phyloP scores from a whole-genome alignment of 352 stramenopile species.

The Globisporangium yorkense region DNA sequence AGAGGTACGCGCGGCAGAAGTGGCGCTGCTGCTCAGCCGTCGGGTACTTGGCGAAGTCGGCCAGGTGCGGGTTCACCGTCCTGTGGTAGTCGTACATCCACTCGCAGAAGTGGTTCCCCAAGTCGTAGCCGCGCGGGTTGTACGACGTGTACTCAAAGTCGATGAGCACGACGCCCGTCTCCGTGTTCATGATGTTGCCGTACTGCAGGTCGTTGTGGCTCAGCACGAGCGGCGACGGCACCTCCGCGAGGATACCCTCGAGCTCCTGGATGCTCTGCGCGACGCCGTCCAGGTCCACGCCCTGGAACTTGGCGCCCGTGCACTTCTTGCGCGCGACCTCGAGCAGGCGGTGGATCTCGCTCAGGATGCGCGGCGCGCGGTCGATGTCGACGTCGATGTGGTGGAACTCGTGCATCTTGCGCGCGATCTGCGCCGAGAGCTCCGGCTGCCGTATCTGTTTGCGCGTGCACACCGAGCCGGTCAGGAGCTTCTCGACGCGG shows the following conservation, averaged over 20 bases:
- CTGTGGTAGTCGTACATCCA: constrained; percentile 84
- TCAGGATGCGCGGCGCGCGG: constrained; percentile 40
- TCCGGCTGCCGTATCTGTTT: constrained; percentile 64
- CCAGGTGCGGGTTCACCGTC: constrained; percentile 70
- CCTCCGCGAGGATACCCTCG: constrained; percentile 37
- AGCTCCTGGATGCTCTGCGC: constrained; percentile 45
- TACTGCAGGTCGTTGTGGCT: constrained; percentile 93
- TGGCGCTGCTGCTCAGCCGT: constrained; percentile 50
- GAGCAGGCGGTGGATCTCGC: constrained; percentile 51
- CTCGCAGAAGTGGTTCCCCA: constrained; percentile 92
- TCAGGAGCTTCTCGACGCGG: constrained; percentile 67
- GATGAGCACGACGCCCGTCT: constrained; percentile 77
- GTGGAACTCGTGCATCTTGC: constrained; percentile 70
- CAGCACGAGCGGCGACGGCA: constrained; percentile 75
- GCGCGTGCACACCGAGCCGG: constrained; percentile 56
- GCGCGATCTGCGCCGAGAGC: constrained; percentile 43
- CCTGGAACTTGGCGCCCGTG: constrained; percentile 32
- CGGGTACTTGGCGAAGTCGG: constrained; percentile 73
- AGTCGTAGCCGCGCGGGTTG: constrained; percentile 87
- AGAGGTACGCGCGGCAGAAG: constrained; percentile 70
- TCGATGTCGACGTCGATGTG: constrained; percentile 64
- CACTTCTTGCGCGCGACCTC: constrained; percentile 56
- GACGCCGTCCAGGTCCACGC: constrained; percentile 45
- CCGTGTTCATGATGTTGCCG: constrained; percentile 88
- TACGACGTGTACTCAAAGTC: constrained; percentile 94